phyloP scores from a whole-genome alignment of 257 asterid species.

The Solanum tarijense region DNA sequence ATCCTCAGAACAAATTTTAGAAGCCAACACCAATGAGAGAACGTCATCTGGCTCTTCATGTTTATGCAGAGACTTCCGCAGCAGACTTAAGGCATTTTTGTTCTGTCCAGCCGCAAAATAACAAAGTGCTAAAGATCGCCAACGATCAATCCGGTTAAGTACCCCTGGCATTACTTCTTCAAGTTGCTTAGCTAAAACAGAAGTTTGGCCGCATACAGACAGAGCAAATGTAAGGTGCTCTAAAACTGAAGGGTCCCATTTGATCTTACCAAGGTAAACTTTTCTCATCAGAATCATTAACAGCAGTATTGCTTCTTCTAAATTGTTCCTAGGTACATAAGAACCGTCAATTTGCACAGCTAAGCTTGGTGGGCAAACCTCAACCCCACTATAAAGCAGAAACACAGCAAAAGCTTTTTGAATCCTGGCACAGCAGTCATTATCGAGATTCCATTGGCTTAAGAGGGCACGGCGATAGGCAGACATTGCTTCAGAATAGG shows the following conservation, averaged over 20 bases:
- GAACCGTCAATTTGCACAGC: conserved; percentile 83
- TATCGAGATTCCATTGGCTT: conserved; percentile 93
- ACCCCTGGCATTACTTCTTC: conserved; percentile 90
- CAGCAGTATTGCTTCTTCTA: conserved; percentile 93
- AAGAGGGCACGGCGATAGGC: conserved; percentile 88
- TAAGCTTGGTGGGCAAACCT: conserved; percentile 78
- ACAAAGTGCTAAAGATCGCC: conserved; percentile 85
- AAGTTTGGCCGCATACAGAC: conserved; percentile 74
- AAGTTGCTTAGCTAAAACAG: conserved; percentile 72
- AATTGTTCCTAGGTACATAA: conserved; percentile 75
- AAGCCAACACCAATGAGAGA: conserved; percentile 63
- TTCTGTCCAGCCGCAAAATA: conserved; percentile 62
- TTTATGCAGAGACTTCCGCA: conserved; percentile 66
- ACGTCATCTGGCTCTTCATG: conserved; percentile 81
- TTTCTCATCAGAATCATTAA: conserved; percentile 93
- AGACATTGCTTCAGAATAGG: conserved; percentile 59
- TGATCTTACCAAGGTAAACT: conserved; percentile 62
- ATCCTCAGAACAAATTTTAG: conserved; percentile 78
- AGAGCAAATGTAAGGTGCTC: conserved; percentile 91
- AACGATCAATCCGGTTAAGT: conserved; percentile 63
- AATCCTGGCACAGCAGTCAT: conserved; percentile 85
- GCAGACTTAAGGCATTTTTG: conserved; percentile 55
- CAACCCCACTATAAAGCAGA: conserved; percentile 83
- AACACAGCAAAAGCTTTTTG: conserved; percentile 88
- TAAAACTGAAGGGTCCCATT: conserved; percentile 78